Percentiles rank a stretch among this genome's conserved stretches.
phyloP scores from a whole-genome alignment of 2,329 filamentous ascomycete genomes.

The Blastomyces gilchristii region DNA sequence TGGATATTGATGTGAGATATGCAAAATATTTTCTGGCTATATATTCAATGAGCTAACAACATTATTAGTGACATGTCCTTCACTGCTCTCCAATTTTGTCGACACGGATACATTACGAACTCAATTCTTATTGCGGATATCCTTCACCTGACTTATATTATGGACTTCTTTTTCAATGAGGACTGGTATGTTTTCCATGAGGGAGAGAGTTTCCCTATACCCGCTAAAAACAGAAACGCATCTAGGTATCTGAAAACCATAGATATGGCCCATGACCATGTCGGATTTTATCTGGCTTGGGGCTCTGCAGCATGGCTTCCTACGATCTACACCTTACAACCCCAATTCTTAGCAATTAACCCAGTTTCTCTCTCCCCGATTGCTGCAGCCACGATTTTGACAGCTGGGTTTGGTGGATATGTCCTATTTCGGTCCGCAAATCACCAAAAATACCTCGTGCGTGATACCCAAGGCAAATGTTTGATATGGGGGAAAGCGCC shows the following conservation, averaged over 20 bases:
- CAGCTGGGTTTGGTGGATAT: slow-evolving; percentile 32
- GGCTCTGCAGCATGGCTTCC: slow-evolving; percentile 40
- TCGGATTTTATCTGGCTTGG: slow-evolving; percentile 38
- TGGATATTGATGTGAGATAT: slow-evolving; percentile 38
- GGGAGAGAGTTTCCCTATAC: not conserved
- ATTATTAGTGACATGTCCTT: slow-evolving; percentile 30
- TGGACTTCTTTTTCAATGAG: slow-evolving; percentile 43
- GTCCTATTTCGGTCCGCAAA: slow-evolving; percentile 38
- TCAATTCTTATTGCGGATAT: slow-evolving; percentile 37
- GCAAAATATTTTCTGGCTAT: not conserved
- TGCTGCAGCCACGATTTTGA: slow-evolving; percentile 21
- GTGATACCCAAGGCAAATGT: slow-evolving; percentile 33
- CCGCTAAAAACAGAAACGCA: not conserved
- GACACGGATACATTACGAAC: slow-evolving; percentile 32
- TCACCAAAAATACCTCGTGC: slow-evolving; percentile 36
- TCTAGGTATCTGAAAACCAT: slow-evolving; percentile 35
- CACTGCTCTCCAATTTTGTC: slow-evolving; percentile 35
- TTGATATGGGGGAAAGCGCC: slow-evolving; percentile 37
- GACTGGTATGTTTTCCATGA: slow-evolving; percentile 28
- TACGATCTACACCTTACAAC: slow-evolving; percentile 40
- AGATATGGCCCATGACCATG: slow-evolving; percentile 37
- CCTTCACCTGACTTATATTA: slow-evolving; percentile 38
- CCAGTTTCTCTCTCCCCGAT: slow-evolving; percentile 26
- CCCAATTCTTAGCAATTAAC: slow-evolving; percentile 39
- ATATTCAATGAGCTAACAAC: not conserved